Percentiles rank a stretch among this genome's conserved stretches.
These are phyloP conservation scores for Biscutella auriculata DNA, from an alignment of 441 rosid genomes.

Conservation along the genomic window DNA sequence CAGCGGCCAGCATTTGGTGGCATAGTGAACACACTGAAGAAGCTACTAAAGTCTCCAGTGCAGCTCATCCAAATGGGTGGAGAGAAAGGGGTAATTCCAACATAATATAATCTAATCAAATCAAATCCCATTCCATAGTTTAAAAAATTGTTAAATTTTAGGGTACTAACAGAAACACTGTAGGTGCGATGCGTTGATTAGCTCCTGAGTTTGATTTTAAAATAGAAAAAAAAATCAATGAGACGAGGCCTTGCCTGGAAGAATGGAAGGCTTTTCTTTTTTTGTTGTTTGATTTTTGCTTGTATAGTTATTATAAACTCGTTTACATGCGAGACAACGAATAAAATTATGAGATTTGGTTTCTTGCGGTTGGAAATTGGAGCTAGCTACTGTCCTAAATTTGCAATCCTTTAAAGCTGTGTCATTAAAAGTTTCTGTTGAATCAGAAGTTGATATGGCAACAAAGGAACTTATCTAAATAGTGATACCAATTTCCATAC, in stretches of 20 bases:
- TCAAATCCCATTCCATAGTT: not conserved
- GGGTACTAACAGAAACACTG: conserved; percentile 1
- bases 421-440: not conserved
- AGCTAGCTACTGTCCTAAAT: too few species aligned
- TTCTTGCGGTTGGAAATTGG: not conserved
- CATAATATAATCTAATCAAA: too few species aligned
- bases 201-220: conserved; percentile 13
- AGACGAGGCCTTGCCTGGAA: conserved; percentile 13
- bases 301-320: conserved; percentile 1
- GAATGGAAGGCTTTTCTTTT: conserved; percentile 9
- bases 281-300: not conserved
- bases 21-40: conserved; percentile 65
- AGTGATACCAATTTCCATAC: too few species aligned
- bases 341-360: conserved; percentile 3
- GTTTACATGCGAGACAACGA: not conserved
- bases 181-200: conserved; percentile 16
- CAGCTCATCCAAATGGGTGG: conserved; percentile 56
- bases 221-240: conserved; percentile 7
- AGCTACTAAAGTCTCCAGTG: conserved; percentile 65
- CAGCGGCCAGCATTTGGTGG: conserved; percentile 61
- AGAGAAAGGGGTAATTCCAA: conserved; percentile 14
- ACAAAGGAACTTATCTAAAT: too few species aligned
- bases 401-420: not conserved
- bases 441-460: not conserved
- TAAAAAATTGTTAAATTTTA: not conserved